These are phyloP conservation scores for Leccinellum albellum DNA, from an alignment of 768 basidiomycete genomes.

Conservation along the genomic window DNA sequence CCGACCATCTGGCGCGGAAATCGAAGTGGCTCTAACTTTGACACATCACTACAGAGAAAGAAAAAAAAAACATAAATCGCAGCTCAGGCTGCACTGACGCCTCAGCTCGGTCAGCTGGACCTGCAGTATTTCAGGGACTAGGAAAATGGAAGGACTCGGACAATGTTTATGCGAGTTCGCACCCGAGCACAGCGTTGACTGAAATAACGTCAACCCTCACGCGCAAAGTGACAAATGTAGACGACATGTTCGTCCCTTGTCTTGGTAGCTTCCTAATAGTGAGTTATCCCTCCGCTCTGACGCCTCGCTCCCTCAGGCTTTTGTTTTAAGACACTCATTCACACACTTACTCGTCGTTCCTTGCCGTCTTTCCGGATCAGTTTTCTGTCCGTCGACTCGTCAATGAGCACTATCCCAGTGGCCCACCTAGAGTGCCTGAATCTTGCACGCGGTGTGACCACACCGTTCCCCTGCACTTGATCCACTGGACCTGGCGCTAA, in stretches of 20 bases:
- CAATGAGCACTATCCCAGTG: slow-evolving; percentile 7
- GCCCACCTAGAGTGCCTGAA: slow-evolving; percentile 8
- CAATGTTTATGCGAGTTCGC: background rate
- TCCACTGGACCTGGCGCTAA: background rate
- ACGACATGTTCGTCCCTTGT: slow-evolving; percentile 3
- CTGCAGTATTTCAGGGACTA: background rate
- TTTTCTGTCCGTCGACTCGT: background rate
- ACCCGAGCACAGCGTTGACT: slow-evolving; percentile 3
- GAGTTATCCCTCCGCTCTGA: slow-evolving; percentile 6
- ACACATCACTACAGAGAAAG: background rate
- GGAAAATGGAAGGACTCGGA: background rate
- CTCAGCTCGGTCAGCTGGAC: background rate
- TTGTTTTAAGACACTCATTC: background rate
- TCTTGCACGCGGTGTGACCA: slow-evolving; percentile 17
- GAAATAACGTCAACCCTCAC: slow-evolving; percentile 15
- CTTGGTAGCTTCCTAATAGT: slow-evolving; percentile 1
- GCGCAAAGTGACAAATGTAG: slow-evolving; percentile 3
- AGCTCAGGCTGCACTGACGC: background rate
- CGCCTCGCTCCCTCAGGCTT: background rate
- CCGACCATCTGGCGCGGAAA: background rate
- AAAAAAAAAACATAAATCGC: background rate
- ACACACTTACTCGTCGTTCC: background rate
- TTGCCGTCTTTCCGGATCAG: background rate
- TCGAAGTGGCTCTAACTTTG: background rate
- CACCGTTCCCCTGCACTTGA: slow-evolving; percentile 2